A percentile compares a stretch with the other conserved stretches of the same genome.
Evolutionary conservation across 495 filamentous ascomycete genomes (phyloP).

Genomic region (Penicillium ochrochloron): DNA sequence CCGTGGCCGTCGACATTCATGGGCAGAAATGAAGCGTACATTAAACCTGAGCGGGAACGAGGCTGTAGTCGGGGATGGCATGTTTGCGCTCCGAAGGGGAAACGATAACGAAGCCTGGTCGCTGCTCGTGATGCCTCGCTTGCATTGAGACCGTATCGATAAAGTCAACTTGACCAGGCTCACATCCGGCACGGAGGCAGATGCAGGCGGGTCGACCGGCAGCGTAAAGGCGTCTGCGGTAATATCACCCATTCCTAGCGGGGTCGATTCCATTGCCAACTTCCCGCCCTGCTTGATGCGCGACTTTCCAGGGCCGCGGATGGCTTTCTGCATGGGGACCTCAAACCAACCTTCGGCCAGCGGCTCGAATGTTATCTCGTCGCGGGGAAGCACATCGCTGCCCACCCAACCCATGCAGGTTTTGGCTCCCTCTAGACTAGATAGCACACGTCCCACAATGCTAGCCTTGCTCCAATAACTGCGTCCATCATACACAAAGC

Average conservation of each 20-base stretch:
- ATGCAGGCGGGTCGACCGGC: slow-evolving; percentile 32
- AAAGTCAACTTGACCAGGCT: slow-evolving; percentile 30
- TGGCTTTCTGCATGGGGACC: slow-evolving; percentile 48
- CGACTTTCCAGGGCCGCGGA: slow-evolving; percentile 29
- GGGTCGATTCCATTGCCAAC: slow-evolving; percentile 41
- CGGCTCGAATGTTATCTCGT: slow-evolving; percentile 32
- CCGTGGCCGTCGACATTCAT: slow-evolving; percentile 64
- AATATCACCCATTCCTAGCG: slow-evolving; percentile 48
- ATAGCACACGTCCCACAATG: slow-evolving; percentile 75
- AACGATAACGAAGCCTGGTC: slow-evolving; percentile 60
- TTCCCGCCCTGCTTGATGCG: slow-evolving; percentile 47
- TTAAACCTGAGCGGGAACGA: slow-evolving; percentile 61
- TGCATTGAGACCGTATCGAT: slow-evolving; percentile 23
- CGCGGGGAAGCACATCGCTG: slow-evolving; percentile 55
- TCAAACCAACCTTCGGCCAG: slow-evolving; percentile 69
- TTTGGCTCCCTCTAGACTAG: slow-evolving; percentile 63
- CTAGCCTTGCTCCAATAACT: slow-evolving; percentile 86
- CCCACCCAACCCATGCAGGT: slow-evolving; percentile 83
- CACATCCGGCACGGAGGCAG: slow-evolving; percentile 19
- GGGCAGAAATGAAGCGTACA: slow-evolving; percentile 67
- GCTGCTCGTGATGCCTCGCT: slow-evolving; percentile 41
- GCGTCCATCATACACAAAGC: slow-evolving; percentile 69
- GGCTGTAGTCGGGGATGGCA: slow-evolving; percentile 37
- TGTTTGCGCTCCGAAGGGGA: slow-evolving; percentile 29
- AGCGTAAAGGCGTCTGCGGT: slow-evolving; percentile 50